These are phyloP conservation scores for Asterophora lycoperdoides DNA, from an alignment of 768 basidiomycete species.

Conservation along the genomic window DNA sequence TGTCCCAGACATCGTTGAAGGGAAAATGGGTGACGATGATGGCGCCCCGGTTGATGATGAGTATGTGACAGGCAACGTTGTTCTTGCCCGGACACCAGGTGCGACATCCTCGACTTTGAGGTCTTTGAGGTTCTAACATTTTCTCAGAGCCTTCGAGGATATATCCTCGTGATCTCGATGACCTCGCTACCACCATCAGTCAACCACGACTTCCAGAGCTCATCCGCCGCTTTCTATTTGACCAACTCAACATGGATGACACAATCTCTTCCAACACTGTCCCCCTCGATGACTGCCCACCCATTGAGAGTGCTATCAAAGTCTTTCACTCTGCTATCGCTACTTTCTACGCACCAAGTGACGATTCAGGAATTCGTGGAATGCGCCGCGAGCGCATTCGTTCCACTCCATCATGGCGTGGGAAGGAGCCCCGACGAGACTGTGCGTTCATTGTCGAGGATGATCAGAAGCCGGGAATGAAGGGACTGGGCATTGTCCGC, in stretches of 20 bases:
- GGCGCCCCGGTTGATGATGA: neutral
- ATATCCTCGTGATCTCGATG: conserved; percentile 3
- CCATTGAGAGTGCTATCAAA: conserved; percentile 13
- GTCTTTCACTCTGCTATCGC: conserved; percentile 28
- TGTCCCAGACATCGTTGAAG: no score
- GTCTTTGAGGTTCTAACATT: no score
- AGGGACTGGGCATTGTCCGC: conserved; percentile 22
- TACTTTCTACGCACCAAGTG: conserved; percentile 31
- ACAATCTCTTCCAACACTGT: conserved; percentile 7
- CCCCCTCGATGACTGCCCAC: conserved; percentile 16
- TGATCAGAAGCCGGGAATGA: conserved; percentile 13
- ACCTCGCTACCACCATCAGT: conserved; percentile 5
- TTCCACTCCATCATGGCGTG: conserved; percentile 25
- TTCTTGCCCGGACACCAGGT: neutral
- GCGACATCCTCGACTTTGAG: no score
- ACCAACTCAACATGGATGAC: conserved; percentile 12
- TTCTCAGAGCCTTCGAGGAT: no score
- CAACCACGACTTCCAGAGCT: conserved; percentile 12
- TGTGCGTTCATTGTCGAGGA: conserved; percentile 17
- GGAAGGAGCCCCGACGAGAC: conserved; percentile 23
- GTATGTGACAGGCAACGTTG: neutral
- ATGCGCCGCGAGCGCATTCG: conserved; percentile 22
- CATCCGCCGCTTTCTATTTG: conserved; percentile 14
- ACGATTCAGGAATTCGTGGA: conserved; percentile 18
- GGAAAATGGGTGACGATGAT: neutral